Base-by-base conservation (phyloP, 1,284 basidiomycete genomes). In the Cryptococcus sp. region DNA sequence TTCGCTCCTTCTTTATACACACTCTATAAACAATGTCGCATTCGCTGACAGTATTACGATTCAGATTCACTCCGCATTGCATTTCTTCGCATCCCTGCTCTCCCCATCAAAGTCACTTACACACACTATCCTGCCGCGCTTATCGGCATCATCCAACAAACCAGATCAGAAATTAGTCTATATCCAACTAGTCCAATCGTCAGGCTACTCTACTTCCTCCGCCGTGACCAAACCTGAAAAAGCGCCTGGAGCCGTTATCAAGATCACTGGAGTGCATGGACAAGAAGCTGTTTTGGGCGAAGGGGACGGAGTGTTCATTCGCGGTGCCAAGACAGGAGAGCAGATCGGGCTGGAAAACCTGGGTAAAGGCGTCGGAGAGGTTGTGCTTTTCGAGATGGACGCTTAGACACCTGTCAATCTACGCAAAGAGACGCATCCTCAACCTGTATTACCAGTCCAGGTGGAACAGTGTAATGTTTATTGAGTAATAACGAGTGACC, bases 241-340 rank as follows among this genome's bases (percentile, higher is more conserved):
- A 44, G 54, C 56, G 25, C 55, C 49, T 8, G 67, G 56, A 5
- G 58, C 67, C 1, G 50, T 66, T 29, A 58, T 74, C 49, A 71
- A 66, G 58, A 54, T 77, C 34, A 48, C 57, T 7, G 50, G 60
- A 10, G 72, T 80, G 29, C 81, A 81, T 2, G 79, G 78, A 7
- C 76, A 81, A 11, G 76, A 78, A 3, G 75, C 75, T 5, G 80
- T 80, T 43, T 72, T 82, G 3, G 78, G 77, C 34, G 89, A 88
- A 68, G 89, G 88, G 2, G 88, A 89, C 68, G 89, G 86, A 0
- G 84, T 84, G n/a, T 90, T 89, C 70, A 74, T 89, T 57, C 69
- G 73, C 50, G 82, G 82, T 37, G 83, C 80, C 0, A 78, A 78
- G 20, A 80, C 81, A 22, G 68, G 87, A 37, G 78, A 80, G 29